Evolutionary conservation across 208 protist species (phyloP), one percentile per base, ranked within the genome.

Genomic region (Trichomonas vaginalis): DNA sequence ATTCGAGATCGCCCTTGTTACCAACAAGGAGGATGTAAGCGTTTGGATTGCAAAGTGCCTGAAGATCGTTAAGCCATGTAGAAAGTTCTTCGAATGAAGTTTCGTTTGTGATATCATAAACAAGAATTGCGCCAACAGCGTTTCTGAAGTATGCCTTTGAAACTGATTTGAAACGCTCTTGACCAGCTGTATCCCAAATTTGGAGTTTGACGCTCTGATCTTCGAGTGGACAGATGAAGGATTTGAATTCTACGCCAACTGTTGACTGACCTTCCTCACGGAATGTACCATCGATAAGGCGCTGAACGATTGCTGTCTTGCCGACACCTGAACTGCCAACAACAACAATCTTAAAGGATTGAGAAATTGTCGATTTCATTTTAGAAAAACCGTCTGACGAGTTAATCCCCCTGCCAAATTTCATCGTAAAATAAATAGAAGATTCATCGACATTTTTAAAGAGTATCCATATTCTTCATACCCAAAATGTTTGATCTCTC

Each of bases 211-310:
- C 82, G 17, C 40, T 45, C 40, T 88, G 82, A 32, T 88, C 82
- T 47, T 88, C 40, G 46, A 47, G n/a, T n/a, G 35, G 82, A 47
- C 82, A 88, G 35, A 47, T 88, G 32, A 88, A 88, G 27, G 82
- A 88, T 42, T 88, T 88, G 37, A 88, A 88, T 47, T 88, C 82
- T 32, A 88, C 82, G 8, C 82, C 82, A 88, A 88, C 82, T 88
- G 82, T 88, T 32, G n/a, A 45, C 32, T 88, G 82, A 17, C 82
- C 82, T 48, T 88, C 82, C 48, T 88, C 82, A 3, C 82, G 23
- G 37, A 88, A 88, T 48, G 82, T 88, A 23, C 82, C 82, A 88
- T 88, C 82, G 37, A 88, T 47, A 17, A 88, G 40, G 17, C 82
- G 35, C 40, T 88, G 82, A 23, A 88, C 82, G 15, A 88, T 45